Evolutionary conservation across 768 basidiomycete genomes (phyloP).

Genomic region (Kwoniella sp.): DNA sequence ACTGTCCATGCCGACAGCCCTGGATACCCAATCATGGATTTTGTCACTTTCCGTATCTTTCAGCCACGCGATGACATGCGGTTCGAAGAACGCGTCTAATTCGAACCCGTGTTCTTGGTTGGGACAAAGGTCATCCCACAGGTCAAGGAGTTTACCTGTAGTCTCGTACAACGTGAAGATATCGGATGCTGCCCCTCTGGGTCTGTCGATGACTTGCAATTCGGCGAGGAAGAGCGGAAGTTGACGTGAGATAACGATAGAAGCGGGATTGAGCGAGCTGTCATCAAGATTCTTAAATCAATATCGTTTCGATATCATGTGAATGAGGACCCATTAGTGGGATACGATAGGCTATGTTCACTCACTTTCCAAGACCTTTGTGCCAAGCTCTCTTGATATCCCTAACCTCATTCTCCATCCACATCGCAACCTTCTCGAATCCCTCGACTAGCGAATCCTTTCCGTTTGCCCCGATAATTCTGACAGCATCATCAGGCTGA

Average conservation of each 20-base stretch:
- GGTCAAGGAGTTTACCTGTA: slow-evolving; percentile 36
- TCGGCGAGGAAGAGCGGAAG: slow-evolving; percentile 55
- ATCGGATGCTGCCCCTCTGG: slow-evolving; percentile 39
- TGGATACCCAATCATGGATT: slow-evolving; percentile 53
- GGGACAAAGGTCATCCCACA: slow-evolving; percentile 53
- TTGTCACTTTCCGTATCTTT: slow-evolving; percentile 47
- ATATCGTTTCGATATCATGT: too few relatives aligned
- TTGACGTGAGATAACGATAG: slow-evolving; percentile 52
- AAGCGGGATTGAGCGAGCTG: slow-evolving; percentile 46
- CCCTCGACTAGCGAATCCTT: slow-evolving; percentile 43
- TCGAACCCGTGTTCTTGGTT: slow-evolving; percentile 51
- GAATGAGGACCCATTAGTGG: not conserved
- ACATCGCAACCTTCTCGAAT: slow-evolving; percentile 47
- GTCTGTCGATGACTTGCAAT: slow-evolving; percentile 48
- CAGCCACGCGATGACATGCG: slow-evolving; percentile 53
- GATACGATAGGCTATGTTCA: slow-evolving; percentile 5
- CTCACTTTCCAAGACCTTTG: slow-evolving; percentile 43
- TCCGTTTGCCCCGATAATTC: slow-evolving; percentile 14
- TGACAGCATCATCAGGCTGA: slow-evolving; percentile 8
- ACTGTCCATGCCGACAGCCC: slow-evolving; percentile 53
- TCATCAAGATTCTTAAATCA: not conserved
- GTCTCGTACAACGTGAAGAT: slow-evolving; percentile 52
- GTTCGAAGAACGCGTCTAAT: slow-evolving; percentile 54
- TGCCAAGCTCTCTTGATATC: slow-evolving; percentile 44
- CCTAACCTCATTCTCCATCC: slow-evolving; percentile 49